Conservation (phyloP, 805 yeast species). For the Brettanomyces sp. region DNA sequence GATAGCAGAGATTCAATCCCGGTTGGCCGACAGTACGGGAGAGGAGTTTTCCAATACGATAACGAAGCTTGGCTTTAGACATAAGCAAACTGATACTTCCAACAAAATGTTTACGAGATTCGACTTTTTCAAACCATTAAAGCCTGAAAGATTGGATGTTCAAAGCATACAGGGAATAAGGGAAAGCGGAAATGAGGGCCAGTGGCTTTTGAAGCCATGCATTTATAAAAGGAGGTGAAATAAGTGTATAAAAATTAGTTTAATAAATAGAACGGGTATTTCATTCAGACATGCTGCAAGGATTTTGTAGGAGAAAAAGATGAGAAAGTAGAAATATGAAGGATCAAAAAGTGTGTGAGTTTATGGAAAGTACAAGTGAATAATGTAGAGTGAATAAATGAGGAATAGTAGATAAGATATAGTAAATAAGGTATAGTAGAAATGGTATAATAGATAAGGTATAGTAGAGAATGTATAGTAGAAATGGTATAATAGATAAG, state of each 20-base stretch:
- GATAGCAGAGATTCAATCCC: constrained; percentile 95
- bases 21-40: constrained; percentile 71
- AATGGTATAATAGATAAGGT: too few species aligned
- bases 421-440: too few species aligned
- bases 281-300: not conserved
- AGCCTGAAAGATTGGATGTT: constrained; percentile 42
- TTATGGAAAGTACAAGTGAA: too few species aligned
- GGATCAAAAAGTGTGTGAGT: too few species aligned
- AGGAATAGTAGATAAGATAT: too few species aligned
- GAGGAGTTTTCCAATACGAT: constrained; percentile 74
- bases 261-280: not conserved
- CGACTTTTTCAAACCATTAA: constrained; percentile 84
- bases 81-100: constrained; percentile 73
- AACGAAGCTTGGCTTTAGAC: constrained; percentile 76
- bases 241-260: not conserved
- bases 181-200: constrained; percentile 55
- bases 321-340: too few species aligned
- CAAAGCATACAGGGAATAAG: constrained; percentile 54
- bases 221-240: constrained; percentile 76
- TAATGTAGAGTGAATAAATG: too few species aligned
- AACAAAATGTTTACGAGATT: constrained; percentile 94
- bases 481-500: too few species aligned
- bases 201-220: constrained; percentile 92
- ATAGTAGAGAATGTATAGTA: too few species aligned
- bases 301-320: not conserved